Conservation (phyloP, 1,139 yeast species). For the Pneumocystis murina region DNA sequence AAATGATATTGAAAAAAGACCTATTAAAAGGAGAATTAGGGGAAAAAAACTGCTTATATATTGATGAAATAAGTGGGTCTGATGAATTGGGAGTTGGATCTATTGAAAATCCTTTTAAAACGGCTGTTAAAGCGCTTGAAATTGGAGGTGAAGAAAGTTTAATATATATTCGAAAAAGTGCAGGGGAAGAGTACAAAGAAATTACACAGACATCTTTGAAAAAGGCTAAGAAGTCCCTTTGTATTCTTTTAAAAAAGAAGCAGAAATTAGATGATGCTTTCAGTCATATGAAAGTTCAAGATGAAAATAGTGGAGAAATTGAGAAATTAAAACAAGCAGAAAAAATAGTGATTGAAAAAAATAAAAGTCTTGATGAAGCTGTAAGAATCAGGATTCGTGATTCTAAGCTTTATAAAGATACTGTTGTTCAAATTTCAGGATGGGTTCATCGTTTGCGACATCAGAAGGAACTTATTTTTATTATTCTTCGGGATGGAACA, state of each 20-base stretch:
- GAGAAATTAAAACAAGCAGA: conserved; percentile 60
- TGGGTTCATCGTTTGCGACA: conserved; percentile 93
- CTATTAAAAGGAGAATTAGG: background rate
- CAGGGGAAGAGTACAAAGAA: conserved; percentile 49
- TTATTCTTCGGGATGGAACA: conserved; percentile 88
- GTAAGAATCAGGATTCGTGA: conserved; percentile 47
- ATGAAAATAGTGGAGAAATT: background rate
- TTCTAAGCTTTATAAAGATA: conserved; percentile 37
- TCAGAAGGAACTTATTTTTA: conserved; percentile 82
- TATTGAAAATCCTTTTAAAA: conserved; percentile 53
- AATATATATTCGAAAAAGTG: conserved; percentile 48
- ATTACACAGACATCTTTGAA: conserved; percentile 88
- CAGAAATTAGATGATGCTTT: conserved; percentile 13
- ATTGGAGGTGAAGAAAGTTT: conserved; percentile 37
- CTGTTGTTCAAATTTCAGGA: conserved; percentile 68
- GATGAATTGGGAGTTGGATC: conserved; percentile 51
- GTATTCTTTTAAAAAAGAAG: conserved; percentile 67
- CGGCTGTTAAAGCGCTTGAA: conserved; percentile 70
- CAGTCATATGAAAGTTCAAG: background rate
- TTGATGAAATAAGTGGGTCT: conserved; percentile 56
- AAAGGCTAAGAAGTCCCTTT: conserved; percentile 93
- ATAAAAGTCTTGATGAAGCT: conserved; percentile 56
- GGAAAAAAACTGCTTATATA: conserved; percentile 27
- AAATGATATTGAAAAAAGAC: background rate
- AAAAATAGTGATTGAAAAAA: conserved; percentile 52